Evolutionary conservation across 83 land plant species (phyloP).

Genomic region (Thuja plicata): DNA sequence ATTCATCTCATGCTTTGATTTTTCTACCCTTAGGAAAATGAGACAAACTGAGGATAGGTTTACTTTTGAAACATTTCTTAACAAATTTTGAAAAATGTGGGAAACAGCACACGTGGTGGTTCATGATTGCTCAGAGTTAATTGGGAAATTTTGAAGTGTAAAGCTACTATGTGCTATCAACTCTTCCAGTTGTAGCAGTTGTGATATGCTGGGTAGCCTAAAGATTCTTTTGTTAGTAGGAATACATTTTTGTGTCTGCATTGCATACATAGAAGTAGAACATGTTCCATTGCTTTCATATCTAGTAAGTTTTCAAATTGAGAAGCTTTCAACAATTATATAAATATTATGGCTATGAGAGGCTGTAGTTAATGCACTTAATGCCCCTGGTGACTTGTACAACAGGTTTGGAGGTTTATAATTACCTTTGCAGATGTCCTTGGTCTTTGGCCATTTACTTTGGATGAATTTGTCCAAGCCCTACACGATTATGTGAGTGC

Average conservation of each 20-base stretch:
- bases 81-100: too few species aligned
- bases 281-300: background rate
- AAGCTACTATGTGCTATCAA: too few species aligned
- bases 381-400: background rate
- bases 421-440: conserved; percentile 93
- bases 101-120: too few species aligned
- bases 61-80: too few species aligned
- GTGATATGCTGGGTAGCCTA: background rate
- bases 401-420: conserved; percentile 94
- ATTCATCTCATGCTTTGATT: too few species aligned
- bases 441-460: conserved; percentile 95
- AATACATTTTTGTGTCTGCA: background rate
- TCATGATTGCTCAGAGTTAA: too few species aligned
- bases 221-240: background rate
- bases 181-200: background rate
- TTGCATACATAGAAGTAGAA: background rate
- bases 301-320: too few species aligned
- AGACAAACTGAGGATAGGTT: too few species aligned
- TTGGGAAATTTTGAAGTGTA: too few species aligned
- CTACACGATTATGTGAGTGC: conserved; percentile 94
- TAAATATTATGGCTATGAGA: background rate
- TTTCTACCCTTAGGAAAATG: too few species aligned
- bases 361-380: background rate
- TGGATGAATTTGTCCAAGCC: conserved; percentile 97
- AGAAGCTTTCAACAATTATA: background rate